Conservation (phyloP, 1,284 basidiomycete species). For the Vanrija pseudolonga region DNA sequence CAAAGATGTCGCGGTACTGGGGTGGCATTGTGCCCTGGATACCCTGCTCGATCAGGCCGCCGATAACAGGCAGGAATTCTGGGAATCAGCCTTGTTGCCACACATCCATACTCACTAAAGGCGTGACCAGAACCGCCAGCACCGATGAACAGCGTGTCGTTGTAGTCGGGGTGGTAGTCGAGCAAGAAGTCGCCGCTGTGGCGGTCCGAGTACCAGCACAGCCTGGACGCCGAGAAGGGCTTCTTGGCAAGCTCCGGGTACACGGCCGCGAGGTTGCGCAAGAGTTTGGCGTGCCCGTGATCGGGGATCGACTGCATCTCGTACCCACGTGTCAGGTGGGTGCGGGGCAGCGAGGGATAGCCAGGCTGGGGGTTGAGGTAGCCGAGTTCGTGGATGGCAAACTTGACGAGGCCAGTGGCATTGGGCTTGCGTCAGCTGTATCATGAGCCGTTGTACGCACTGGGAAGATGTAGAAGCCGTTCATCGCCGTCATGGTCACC, state of each 20-base stretch:
- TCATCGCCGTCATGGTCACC: conserved; percentile 65
- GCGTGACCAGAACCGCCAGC: conserved; percentile 43
- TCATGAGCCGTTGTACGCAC: conserved; percentile 50
- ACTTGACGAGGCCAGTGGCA: conserved; percentile 34
- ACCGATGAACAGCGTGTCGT: conserved; percentile 31
- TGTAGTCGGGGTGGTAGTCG: conserved; percentile 29
- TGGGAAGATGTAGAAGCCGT: conserved; percentile 70
- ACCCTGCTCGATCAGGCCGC: conserved; percentile 10
- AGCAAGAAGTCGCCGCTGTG: conserved; percentile 45
- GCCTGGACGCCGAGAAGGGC: conserved; percentile 15
- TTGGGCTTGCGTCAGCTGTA: conserved; percentile 28
- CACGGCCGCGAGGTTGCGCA: conserved; percentile 7
- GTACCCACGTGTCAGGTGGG: conserved; percentile 1
- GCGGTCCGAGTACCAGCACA: conserved; percentile 42
- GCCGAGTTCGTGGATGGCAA: conserved; percentile 43
- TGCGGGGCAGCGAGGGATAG: conserved; percentile 7
- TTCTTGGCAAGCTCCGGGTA: conserved; percentile 22
- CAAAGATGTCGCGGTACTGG: no score
- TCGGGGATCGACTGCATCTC: conserved; percentile 6
- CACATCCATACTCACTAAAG: conserved; percentile 17
- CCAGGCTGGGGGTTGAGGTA: conserved; percentile 24
- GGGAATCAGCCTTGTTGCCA: neutral
- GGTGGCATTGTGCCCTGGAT: neutral
- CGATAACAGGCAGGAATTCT: conserved; percentile 21
- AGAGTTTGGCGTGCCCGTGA: conserved; percentile 5